phyloP scores from a whole-genome alignment of 768 basidiomycete genomes.

The Podaxis sp. region DNA sequence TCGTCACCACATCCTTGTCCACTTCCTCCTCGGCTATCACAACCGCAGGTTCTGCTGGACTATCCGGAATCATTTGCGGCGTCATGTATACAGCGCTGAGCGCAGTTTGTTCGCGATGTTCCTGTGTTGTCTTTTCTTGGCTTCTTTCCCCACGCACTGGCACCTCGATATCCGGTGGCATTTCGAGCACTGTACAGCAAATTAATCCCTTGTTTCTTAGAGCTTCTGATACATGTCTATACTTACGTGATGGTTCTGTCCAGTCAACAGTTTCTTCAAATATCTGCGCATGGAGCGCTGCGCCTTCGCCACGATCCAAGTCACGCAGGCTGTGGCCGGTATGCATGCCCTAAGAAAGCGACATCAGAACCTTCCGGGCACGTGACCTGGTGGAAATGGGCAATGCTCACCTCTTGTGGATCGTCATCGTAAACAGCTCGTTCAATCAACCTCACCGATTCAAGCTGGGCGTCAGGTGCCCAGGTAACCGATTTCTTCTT shows the following conservation, averaged over 20 bases:
- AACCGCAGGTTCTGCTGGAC: conserved; percentile 65
- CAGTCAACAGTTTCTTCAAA: conserved; percentile 89
- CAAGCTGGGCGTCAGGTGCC: conserved; percentile 72
- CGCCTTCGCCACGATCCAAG: conserved; percentile 85
- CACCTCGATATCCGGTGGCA: conserved; percentile 55
- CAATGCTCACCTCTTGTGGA: conserved; percentile 76
- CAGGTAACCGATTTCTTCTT: conserved; percentile 80
- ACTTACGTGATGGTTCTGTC: conserved; percentile 80
- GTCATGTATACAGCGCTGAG: conserved; percentile 75
- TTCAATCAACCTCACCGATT: conserved; percentile 77
- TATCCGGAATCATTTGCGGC: conserved; percentile 70
- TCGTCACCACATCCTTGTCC: conserved; percentile 57
- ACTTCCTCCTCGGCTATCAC: conserved; percentile 67
- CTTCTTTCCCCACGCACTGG: conserved; percentile 63
- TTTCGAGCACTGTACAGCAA: conserved; percentile 52
- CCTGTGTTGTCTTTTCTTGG: conserved; percentile 67
- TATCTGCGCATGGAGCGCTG: conserved; percentile 75
- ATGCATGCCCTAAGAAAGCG: conserved; percentile 66
- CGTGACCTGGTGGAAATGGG: conserved; percentile 27
- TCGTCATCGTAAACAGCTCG: conserved; percentile 89
- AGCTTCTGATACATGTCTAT: conserved; percentile 16
- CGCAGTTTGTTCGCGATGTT: conserved; percentile 75
- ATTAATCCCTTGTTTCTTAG: conserved; percentile 17
- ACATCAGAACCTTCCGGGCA: conserved; percentile 29
- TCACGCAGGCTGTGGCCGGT: conserved; percentile 73